These are phyloP conservation scores for Iris macrosiphon DNA, from an alignment of 106 monocot species.

Conservation along the genomic window DNA sequence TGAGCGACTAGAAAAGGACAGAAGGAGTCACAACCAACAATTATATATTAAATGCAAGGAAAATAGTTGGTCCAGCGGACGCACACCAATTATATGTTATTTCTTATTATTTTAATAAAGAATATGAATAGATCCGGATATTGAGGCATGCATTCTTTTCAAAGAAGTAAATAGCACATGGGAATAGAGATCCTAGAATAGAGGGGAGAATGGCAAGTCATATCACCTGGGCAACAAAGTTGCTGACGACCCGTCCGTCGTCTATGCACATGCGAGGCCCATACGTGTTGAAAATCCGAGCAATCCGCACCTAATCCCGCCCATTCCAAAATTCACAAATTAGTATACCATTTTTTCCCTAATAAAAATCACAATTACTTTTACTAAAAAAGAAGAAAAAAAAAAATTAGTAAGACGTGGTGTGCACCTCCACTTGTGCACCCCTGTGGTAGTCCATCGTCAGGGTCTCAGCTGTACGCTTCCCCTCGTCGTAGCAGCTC, in stretches of 20 bases:
- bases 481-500: slow-evolving; percentile 23
- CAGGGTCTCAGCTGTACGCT: slow-evolving; percentile 15
- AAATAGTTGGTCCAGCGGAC: not conserved
- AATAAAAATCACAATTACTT: too few relatives aligned
- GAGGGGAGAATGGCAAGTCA: not conserved
- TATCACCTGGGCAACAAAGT: slow-evolving; percentile 96
- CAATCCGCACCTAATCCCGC: slow-evolving; percentile 76
- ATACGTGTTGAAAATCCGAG: slow-evolving; percentile 94
- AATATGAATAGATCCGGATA: too few relatives aligned
- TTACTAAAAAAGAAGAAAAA: too few relatives aligned
- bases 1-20: too few relatives aligned
- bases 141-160: not conserved
- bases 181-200: too few relatives aligned
- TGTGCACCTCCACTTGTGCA: slow-evolving; percentile 12
- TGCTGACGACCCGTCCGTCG: slow-evolving; percentile 93
- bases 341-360: too few relatives aligned
- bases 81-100: too few relatives aligned
- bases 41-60: too few relatives aligned
- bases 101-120: too few relatives aligned
- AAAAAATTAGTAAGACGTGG: too few relatives aligned
- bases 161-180: not conserved
- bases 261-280: slow-evolving; percentile 98
- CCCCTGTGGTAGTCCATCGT: slow-evolving; percentile 19
- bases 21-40: too few relatives aligned
- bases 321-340: too few relatives aligned